These are phyloP conservation scores for Dendryphion nanum DNA, from an alignment of 2,329 filamentous ascomycete species.

Conservation along the genomic window DNA sequence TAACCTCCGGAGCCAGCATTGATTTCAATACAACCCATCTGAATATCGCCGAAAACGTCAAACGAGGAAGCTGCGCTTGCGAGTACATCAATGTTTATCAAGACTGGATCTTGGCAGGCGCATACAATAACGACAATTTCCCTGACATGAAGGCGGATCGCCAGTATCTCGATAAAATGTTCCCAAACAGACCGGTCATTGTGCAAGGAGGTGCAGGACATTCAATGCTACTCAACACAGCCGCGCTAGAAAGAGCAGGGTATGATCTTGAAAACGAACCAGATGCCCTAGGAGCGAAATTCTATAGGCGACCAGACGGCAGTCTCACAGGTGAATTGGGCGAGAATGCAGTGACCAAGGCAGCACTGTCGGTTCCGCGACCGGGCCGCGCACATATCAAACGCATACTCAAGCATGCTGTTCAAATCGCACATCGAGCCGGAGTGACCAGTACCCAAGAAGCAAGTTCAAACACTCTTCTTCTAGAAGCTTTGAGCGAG, in stretches of 20 bases:
- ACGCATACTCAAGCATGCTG: conserved; percentile 15
- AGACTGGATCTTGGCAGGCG: conserved; percentile 17
- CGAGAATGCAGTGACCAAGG: conserved; percentile 22
- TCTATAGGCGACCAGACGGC: conserved; percentile 16
- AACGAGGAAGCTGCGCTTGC: conserved; percentile 26
- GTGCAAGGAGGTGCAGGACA: conserved; percentile 29
- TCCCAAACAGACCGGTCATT: conserved; percentile 28
- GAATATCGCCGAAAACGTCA: conserved; percentile 20
- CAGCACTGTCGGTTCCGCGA: conserved; percentile 14
- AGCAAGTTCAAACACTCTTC: conserved; percentile 22
- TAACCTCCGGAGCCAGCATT: conserved; percentile 25
- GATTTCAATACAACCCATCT: conserved; percentile 19
- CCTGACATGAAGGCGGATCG: conserved; percentile 19
- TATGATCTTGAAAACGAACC: conserved; percentile 16
- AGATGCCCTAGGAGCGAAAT: conserved; percentile 16
- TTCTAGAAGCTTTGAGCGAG: conserved; percentile 21
- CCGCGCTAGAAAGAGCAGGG: conserved; percentile 19
- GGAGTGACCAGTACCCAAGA: conserved; percentile 31
- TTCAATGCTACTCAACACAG: conserved; percentile 26
- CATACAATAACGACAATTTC: conserved; percentile 15
- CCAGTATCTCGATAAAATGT: conserved; percentile 21
- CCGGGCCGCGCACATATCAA: conserved; percentile 21
- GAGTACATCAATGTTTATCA: conserved; percentile 22
- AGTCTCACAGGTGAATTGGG: conserved; percentile 26
- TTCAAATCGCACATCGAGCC: conserved; percentile 16